A percentile compares a stretch with the other conserved stretches of the same genome.
Evolutionary conservation across 495 filamentous ascomycete species (phyloP).

Genomic region (Annulohypoxylon maeteangense): DNA sequence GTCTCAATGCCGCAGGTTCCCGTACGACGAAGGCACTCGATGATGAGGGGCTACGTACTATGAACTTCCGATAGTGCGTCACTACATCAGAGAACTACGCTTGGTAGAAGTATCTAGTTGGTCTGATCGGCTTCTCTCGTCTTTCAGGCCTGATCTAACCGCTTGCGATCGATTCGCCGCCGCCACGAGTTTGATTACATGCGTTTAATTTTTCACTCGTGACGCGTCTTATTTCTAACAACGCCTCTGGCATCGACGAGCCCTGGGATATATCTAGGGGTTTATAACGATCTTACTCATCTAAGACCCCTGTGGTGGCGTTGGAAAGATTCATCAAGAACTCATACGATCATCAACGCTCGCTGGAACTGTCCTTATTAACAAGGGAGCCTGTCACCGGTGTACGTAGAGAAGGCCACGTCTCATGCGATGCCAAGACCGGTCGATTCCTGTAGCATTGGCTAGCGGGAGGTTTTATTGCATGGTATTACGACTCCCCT

Average conservation of each 20-base stretch:
- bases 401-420: constrained; percentile 1
- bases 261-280: constrained; percentile 10
- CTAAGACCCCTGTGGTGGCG: not conserved
- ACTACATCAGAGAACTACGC: constrained; percentile 23
- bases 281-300: not conserved
- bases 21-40: constrained; percentile 5
- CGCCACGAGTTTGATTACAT: constrained; percentile 34
- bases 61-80: constrained; percentile 6
- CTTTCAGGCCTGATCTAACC: constrained; percentile 9
- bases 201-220: constrained; percentile 21
- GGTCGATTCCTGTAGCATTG: not conserved
- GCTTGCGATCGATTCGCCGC: constrained; percentile 21
- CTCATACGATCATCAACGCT: constrained; percentile 2
- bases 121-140: not conserved
- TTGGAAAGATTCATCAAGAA: not conserved
- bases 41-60: not conserved
- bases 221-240: constrained; percentile 13
- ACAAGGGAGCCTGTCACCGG: not conserved
- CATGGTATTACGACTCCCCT: constrained; percentile 4
- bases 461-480: not conserved
- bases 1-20: constrained; percentile 20
- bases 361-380: not conserved
- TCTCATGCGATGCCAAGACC: constrained; percentile 13
- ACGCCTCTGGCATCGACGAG: constrained; percentile 10
- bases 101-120: constrained; percentile 3